phyloP scores from a whole-genome alignment of 805 yeast species.

The Candida peoriensis region DNA sequence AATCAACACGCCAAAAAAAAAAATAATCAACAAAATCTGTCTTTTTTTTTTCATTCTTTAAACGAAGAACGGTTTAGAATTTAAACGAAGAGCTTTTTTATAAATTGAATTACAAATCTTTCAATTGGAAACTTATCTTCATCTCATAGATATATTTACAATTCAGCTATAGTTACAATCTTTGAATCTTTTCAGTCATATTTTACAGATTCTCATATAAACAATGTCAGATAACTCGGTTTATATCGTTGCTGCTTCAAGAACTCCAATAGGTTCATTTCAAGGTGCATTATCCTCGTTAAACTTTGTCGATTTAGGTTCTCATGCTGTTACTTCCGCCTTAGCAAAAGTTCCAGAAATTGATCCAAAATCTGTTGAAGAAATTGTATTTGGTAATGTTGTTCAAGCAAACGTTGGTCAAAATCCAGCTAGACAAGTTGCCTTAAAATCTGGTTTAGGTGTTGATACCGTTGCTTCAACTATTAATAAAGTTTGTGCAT shows the following conservation, averaged over 20 bases:
- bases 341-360: constrained; percentile 77
- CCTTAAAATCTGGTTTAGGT: constrained; percentile 81
- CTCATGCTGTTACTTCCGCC: constrained; percentile 88
- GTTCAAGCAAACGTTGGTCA: constrained; percentile 92
- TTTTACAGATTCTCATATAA: too few species aligned
- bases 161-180: too few species aligned
- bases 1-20: too few species aligned
- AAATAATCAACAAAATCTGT: too few species aligned
- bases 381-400: constrained; percentile 89
- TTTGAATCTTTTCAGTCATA: too few species aligned
- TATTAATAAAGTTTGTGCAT: constrained; percentile 95
- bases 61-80: too few species aligned
- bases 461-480: constrained; percentile 81
- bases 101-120: too few species aligned
- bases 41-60: too few species aligned
- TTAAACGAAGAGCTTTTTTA: too few species aligned
- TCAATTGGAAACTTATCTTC: too few species aligned
- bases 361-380: constrained; percentile 75
- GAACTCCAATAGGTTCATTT: constrained; percentile 96
- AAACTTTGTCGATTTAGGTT: constrained; percentile 80
- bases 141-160: too few species aligned
- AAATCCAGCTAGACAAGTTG: constrained; percentile 98
- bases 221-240: constrained; percentile 42
- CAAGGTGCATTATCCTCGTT: constrained; percentile 78
- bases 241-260: constrained; percentile 84